Percentiles rank a stretch among this genome's conserved stretches.
These are phyloP conservation scores for Aspergillus sclerotiicarbonarius DNA, from an alignment of 495 filamentous ascomycete genomes.

Conservation along the genomic window DNA sequence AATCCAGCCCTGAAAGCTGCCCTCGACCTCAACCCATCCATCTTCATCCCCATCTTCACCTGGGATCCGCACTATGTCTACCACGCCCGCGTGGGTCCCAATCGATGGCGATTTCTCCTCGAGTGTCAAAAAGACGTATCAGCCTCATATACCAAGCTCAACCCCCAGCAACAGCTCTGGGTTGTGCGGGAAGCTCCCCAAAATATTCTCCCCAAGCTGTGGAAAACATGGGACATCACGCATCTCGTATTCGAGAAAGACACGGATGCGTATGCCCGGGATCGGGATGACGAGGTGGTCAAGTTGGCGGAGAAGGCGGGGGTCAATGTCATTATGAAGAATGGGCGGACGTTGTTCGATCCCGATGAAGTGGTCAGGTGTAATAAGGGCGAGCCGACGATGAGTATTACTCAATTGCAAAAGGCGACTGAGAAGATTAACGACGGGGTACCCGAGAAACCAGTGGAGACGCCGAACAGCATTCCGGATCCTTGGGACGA, in stretches of 20 bases:
- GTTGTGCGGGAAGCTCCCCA: slow-evolving; percentile 66
- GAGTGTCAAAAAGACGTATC: slow-evolving; percentile 67
- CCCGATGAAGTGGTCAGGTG: slow-evolving; percentile 61
- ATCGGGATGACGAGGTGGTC: slow-evolving; percentile 55
- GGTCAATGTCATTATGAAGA: slow-evolving; percentile 57
- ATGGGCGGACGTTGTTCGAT: slow-evolving; percentile 65
- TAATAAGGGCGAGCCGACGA: slow-evolving; percentile 64
- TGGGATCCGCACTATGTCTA: slow-evolving; percentile 78
- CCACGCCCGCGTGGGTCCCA: slow-evolving; percentile 59
- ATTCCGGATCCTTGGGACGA: slow-evolving; percentile 59
- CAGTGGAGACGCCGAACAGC: slow-evolving; percentile 51
- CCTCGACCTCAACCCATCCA: slow-evolving; percentile 57
- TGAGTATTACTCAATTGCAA: slow-evolving; percentile 64
- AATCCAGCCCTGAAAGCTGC: slow-evolving; percentile 66
- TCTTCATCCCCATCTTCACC: slow-evolving; percentile 65
- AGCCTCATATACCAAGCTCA: slow-evolving; percentile 56
- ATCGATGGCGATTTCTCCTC: slow-evolving; percentile 67
- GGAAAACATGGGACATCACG: slow-evolving; percentile 64
- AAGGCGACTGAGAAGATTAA: slow-evolving; percentile 44
- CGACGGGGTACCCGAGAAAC: slow-evolving; percentile 49
- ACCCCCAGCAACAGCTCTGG: slow-evolving; percentile 62
- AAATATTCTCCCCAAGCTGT: slow-evolving; percentile 63
- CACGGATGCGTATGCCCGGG: slow-evolving; percentile 64
- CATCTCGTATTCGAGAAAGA: slow-evolving; percentile 75
- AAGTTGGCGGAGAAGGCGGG: slow-evolving; percentile 58